These are phyloP conservation scores for Plasmodium fragile DNA, from an alignment of 169 alveolate species.

Conservation along the genomic window DNA sequence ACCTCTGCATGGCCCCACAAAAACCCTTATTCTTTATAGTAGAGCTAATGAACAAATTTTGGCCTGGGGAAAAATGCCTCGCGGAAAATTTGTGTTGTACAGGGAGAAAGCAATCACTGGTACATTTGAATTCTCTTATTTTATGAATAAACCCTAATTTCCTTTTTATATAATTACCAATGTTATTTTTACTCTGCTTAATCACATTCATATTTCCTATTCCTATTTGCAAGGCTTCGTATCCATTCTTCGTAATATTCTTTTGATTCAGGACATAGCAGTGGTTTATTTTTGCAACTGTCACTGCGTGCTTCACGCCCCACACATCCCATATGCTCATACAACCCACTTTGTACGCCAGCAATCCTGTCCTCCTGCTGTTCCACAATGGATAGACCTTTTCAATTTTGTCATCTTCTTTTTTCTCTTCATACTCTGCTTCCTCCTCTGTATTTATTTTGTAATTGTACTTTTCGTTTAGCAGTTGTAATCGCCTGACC, in stretches of 20 bases:
- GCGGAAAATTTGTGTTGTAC: conserved; percentile 89
- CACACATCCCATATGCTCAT: conserved; percentile 92
- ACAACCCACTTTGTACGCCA: conserved; percentile 91
- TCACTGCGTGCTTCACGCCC: conserved; percentile 91
- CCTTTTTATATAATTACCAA: conserved; percentile 85
- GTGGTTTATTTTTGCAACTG: conserved; percentile 88
- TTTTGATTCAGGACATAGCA: conserved; percentile 87
- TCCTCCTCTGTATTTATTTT: conserved; percentile 41
- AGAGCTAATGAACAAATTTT: conserved; percentile 90
- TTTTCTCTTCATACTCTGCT: conserved; percentile 69
- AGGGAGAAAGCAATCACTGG: conserved; percentile 90
- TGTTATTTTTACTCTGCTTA: conserved; percentile 85
- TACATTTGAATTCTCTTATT: conserved; percentile 89
- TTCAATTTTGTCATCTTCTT: conserved; percentile 56
- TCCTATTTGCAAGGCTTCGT: conserved; percentile 91
- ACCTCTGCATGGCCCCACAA: conserved; percentile 90
- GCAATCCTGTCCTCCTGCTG: conserved; percentile 82
- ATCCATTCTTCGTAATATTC: conserved; percentile 88
- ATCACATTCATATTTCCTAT: conserved; percentile 85
- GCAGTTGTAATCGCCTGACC: conserved; percentile 68
- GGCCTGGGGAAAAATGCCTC: conserved; percentile 92
- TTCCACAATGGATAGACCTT: conserved; percentile 67
- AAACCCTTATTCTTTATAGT: conserved; percentile 89
- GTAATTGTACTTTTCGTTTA: conserved; percentile 70
- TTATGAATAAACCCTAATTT: conserved; percentile 86